Base-by-base conservation (phyloP, 257 asterid species). In the Gentiana straminea region DNA sequence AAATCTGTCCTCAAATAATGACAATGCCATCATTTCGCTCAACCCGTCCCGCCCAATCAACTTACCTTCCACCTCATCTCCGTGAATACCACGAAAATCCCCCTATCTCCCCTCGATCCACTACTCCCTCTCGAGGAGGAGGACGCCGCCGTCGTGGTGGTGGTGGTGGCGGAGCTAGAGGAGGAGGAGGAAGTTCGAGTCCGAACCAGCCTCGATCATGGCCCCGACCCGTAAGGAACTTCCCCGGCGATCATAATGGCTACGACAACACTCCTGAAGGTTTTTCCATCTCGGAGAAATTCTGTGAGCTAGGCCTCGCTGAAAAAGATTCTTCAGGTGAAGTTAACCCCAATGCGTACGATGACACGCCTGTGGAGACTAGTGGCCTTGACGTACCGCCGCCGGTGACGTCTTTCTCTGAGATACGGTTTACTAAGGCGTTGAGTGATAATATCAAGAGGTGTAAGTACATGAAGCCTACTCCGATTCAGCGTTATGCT, bases 401-500 rank as follows among this genome's bases (percentile, higher is more conserved):
- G 3, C 77, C 89, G n/a, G 89, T 68, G 74, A 47, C 69, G 51
- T 68, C 84, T 2, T 86, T 86, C 53, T 39, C 73, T 13, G 93
- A 73, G 51, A 72, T 86, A 50, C 63, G 64, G 9, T 82, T 86
- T 55, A 33, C 66, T 33, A 51, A 55, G 58, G 77, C 63, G 37
- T 34, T 86, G 65, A 49, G 3, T 0, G 80, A 80, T 5, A 86
- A 83, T 32, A 83, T 86, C 36, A 77, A 52, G 73, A 73, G 85
- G 37, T 86, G 93, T 35, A 74, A 73, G 62, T 83, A 77, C 67
- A 77, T 71, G 60, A 68, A 60, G 35, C 95, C 95, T 3, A 86
- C 95, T 2, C 83, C 95, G 33, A 86, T 86, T 8, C 95, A 83
- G 81, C 63, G 79, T 41, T 72, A 81, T 64, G 89, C 89, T 1